Percentiles rank a stretch among this genome's conserved stretches.
These are phyloP conservation scores for Coemansia sp. DNA, from an alignment of 192 early-diverging fungal genomes.

Conservation along the genomic window DNA sequence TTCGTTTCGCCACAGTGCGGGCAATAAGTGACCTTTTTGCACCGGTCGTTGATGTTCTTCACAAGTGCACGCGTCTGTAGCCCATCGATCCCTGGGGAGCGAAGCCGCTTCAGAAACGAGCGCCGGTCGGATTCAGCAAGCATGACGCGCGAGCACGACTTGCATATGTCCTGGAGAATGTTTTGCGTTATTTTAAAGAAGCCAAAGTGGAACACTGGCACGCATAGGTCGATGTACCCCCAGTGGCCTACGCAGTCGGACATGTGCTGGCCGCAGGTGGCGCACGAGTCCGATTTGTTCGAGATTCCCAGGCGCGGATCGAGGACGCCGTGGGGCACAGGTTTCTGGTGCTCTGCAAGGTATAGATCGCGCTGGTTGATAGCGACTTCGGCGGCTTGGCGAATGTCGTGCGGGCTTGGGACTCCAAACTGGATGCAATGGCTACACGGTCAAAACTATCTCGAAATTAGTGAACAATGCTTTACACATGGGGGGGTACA, in stretches of 20 bases:
- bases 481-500: no score
- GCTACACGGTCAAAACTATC: constrained; percentile 45
- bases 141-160: constrained; percentile 87
- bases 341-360: constrained; percentile 65
- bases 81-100: constrained; percentile 81
- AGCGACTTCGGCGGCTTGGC: constrained; percentile 86
- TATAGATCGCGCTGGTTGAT: constrained; percentile 88
- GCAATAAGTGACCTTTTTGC: constrained; percentile 86
- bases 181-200: constrained; percentile 88
- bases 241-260: constrained; percentile 96
- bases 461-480: not conserved
- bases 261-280: constrained; percentile 84
- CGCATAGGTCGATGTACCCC: constrained; percentile 85
- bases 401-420: constrained; percentile 83
- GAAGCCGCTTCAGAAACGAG: constrained; percentile 63
- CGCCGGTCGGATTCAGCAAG: constrained; percentile 79
- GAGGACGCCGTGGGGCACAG: constrained; percentile 83
- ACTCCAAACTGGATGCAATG: constrained; percentile 96
- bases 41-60: constrained; percentile 78
- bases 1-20: constrained; percentile 80
- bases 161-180: constrained; percentile 97
- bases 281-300: constrained; percentile 78
- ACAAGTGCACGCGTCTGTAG: constrained; percentile 71
- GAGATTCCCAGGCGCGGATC: constrained; percentile 87
- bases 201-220: constrained; percentile 98